Conservation (phyloP, 352 stramenopile genomes). For the Paralagenidium karlingii region DNA sequence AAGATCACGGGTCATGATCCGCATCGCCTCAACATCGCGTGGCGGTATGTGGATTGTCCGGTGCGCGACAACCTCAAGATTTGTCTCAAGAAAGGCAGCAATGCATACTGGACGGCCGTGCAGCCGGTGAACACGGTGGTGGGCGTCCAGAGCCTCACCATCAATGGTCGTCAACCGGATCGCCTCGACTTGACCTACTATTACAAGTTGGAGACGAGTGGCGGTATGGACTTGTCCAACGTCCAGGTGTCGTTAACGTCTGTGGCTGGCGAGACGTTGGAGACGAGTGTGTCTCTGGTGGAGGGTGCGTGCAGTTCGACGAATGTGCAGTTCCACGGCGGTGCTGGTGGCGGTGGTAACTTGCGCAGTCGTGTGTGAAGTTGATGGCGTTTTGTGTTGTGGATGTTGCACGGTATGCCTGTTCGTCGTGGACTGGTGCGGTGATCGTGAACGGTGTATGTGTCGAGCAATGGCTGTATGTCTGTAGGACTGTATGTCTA, state of each 20-base stretch:
- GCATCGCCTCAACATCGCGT: slow-evolving; percentile 33
- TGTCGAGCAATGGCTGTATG: no score
- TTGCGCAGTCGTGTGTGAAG: no score
- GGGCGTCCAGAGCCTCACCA: slow-evolving; percentile 32
- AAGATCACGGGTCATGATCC: slow-evolving; percentile 48
- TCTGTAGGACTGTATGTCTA: no score
- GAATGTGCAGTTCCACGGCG: slow-evolving; percentile 21
- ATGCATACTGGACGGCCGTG: slow-evolving; percentile 41
- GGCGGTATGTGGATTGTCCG: slow-evolving; percentile 40
- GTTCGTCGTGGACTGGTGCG: no score
- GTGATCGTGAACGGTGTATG: no score
- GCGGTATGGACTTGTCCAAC: slow-evolving; percentile 7
- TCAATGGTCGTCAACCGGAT: slow-evolving; percentile 19
- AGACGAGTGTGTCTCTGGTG: slow-evolving; percentile 11
- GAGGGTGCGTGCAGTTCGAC: slow-evolving; percentile 16
- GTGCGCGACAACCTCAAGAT: slow-evolving; percentile 41
- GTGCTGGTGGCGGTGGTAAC: no score
- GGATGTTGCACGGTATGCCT: no score
- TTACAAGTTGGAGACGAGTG: slow-evolving; percentile 12
- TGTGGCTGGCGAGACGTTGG: slow-evolving; percentile 12
- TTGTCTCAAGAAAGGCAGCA: slow-evolving; percentile 58
- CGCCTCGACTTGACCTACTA: slow-evolving; percentile 22
- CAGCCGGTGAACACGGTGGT: slow-evolving; percentile 41
- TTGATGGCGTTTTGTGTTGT: no score
- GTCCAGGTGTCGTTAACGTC: slow-evolving; percentile 17